phyloP scores from a whole-genome alignment of 179 eudicot species.

The Beta corolliflora region DNA sequence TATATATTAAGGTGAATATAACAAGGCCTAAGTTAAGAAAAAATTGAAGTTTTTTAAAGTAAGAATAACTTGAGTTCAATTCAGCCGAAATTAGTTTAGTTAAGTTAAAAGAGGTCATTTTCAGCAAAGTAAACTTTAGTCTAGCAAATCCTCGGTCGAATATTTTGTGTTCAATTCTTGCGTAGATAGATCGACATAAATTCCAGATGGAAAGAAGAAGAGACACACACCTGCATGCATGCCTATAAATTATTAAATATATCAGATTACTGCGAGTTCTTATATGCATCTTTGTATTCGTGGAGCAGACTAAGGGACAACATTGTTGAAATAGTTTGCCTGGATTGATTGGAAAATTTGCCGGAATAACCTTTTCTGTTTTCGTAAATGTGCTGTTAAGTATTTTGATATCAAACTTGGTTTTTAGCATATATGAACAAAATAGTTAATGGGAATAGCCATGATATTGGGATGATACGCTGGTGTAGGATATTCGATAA shows the following conservation, averaged over 20 bases:
- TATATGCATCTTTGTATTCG: not conserved
- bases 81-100: too few species aligned
- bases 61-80: too few species aligned
- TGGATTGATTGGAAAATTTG: not conserved
- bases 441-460: not conserved
- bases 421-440: not conserved
- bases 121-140: too few species aligned
- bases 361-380: not conserved
- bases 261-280: not conserved
- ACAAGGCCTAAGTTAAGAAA: too few species aligned
- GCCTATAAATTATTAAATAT: not conserved
- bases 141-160: too few species aligned
- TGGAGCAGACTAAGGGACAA: not conserved
- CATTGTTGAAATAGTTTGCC: too few species aligned
- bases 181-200: too few species aligned
- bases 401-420: not conserved
- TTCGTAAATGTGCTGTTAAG: not conserved
- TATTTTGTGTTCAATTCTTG: too few species aligned
- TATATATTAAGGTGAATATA: too few species aligned
- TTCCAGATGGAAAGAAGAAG: not conserved
- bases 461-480: not conserved
- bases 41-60: too few species aligned
- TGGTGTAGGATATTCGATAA: not conserved
- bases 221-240: not conserved
- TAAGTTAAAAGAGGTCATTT: too few species aligned